Conservation (phyloP, 495 filamentous ascomycete genomes). For the Geoglossum glabrum region DNA sequence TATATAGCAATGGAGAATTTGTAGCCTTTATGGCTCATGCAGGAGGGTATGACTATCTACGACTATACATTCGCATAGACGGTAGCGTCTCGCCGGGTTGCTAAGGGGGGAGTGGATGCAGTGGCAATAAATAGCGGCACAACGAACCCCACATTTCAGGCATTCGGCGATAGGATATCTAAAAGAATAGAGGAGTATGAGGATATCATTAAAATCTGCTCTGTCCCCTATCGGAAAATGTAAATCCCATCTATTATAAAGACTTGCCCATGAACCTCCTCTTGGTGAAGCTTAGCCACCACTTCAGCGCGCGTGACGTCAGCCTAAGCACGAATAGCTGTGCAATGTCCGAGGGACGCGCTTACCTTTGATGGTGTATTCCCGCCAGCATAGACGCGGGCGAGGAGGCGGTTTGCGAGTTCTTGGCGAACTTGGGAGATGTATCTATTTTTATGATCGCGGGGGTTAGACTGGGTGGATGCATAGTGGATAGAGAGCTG, state of each 20-base stretch:
- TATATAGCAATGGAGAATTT: too few species aligned
- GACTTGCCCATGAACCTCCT: constrained; percentile 96
- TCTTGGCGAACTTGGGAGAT: constrained; percentile 85
- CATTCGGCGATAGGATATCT: too few species aligned
- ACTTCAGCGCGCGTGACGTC: constrained; percentile 23
- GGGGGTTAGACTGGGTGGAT: too few species aligned
- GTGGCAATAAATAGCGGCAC: too few species aligned
- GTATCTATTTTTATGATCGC: constrained; percentile 36
- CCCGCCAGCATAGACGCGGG: constrained; percentile 71
- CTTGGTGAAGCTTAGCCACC: constrained; percentile 98
- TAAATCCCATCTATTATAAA: constrained; percentile 12
- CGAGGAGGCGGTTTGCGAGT: constrained; percentile 58
- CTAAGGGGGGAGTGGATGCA: too few species aligned
- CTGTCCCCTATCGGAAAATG: background rate
- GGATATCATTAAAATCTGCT: background rate
- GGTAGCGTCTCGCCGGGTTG: background rate
- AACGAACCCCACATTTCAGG: too few species aligned
- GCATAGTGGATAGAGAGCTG: too few species aligned
- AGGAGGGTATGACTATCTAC: too few species aligned
- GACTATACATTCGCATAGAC: too few species aligned
- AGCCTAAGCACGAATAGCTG: background rate
- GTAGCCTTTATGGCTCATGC: too few species aligned
- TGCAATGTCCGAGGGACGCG: background rate
- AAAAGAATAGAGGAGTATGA: background rate
- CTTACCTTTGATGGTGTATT: constrained; percentile 66